Evolutionary conservation across 345 rosid species (phyloP), one percentile per base, ranked within the genome.

Genomic region (Eucalyptus pauciflora): DNA sequence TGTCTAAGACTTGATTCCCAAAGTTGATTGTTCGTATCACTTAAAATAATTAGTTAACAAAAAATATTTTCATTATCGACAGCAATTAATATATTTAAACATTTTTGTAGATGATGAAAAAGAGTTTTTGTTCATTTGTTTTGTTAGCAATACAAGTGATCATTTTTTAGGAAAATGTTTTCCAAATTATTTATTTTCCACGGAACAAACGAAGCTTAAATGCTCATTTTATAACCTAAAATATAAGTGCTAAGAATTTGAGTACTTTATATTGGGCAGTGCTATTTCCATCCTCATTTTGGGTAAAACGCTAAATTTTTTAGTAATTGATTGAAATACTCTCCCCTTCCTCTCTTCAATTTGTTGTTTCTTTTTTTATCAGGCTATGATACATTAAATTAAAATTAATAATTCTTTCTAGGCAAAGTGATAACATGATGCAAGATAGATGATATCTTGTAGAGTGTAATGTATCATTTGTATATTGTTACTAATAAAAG

Each of bases 141-240:
- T 62, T 62, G 0, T 12, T 29, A 62, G 69, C 4, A 0, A 62
- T 62, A 62, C 2, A 62, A 29, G 16, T 27, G 4, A 62, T 27
- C 62, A 62, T 13, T 62, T 62, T 62, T 62, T 13, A 29, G 31
- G 8, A 62, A 27, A 27, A 62, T 13, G 0, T 62, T 62, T 60
- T 62, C 2, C 69, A 62, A 62, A 6, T 62, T 13, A 62, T 62
- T 60, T 29, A 13, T 29, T 62, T 60, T 62, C 4, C 33, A 62
- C 0, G 17, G 0, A 29, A 62, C 15, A 27, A 60, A 29, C 7
- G 1, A 56, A 56, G 29, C 13, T 41, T 17, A 17, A 71, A 33
- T 25, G 81, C 81, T 33, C 11, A 4, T 71, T 71, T 33, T 22
- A 33, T 71, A 33, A 33, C 33, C 24, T 71, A 33, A 71, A 71